These are phyloP conservation scores for Pichia sp. DNA, from an alignment of 1,139 yeast genomes.

Conservation along the genomic window DNA sequence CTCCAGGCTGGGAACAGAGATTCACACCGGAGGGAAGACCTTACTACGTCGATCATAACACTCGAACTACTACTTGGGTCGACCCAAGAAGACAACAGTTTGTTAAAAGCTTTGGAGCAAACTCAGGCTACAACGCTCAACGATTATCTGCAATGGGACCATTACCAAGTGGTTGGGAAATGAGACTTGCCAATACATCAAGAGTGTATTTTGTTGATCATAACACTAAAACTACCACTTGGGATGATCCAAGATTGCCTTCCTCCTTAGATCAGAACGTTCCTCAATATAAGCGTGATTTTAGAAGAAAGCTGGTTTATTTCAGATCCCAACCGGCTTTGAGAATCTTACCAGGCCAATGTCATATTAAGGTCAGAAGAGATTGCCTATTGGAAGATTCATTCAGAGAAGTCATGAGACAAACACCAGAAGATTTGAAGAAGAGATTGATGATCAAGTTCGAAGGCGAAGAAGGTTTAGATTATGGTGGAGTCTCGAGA, in stretches of 20 bases:
- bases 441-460: conserved; percentile 96
- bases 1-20: conserved; percentile 99
- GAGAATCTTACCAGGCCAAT: conserved; percentile 95
- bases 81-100: conserved; percentile 99
- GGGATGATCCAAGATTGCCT: conserved; percentile 99
- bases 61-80: conserved; percentile 99
- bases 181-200: conserved; percentile 97
- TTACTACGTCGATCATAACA: conserved; percentile 95
- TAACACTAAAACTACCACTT: conserved; percentile 96
- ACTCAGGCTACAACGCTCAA: conserved; percentile 88
- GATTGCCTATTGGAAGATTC: conserved; percentile 96
- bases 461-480: conserved; percentile 98
- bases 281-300: conserved; percentile 98
- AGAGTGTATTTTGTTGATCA: conserved; percentile 98
- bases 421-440: conserved; percentile 95
- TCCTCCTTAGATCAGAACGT: conserved; percentile 96
- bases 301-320: conserved; percentile 92
- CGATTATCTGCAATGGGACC: conserved; percentile 99
- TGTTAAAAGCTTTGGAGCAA: conserved; percentile 88
- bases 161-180: conserved; percentile 98
- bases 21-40: conserved; percentile 98
- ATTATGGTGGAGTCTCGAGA: conserved; percentile 98
- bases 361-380: conserved; percentile 96
- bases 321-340: conserved; percentile 98
- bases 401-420: conserved; percentile 97